Conservation (phyloP, 306 rosid species). For the Pachyrhizus erosus region DNA sequence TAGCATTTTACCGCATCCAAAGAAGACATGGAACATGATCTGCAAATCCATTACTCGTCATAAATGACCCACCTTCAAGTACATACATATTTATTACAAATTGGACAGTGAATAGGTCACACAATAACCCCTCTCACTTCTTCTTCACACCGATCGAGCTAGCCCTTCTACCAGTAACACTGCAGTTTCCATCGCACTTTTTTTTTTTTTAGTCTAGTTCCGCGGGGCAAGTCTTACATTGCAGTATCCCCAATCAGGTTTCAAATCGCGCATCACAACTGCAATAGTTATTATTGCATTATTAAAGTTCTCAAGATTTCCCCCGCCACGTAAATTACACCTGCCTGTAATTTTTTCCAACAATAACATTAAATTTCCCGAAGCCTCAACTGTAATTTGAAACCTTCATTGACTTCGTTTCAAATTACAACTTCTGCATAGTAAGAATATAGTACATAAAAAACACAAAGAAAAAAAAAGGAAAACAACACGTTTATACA, state of each 20-base stretch:
- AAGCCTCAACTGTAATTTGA: background rate
- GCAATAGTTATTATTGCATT: background rate
- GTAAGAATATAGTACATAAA: background rate
- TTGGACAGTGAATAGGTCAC: slow-evolving; percentile 42
- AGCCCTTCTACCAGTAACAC: slow-evolving; percentile 32
- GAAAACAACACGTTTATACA: background rate
- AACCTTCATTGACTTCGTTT: background rate
- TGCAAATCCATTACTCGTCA: slow-evolving; percentile 50
- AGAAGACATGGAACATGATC: slow-evolving; percentile 52
- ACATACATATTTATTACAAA: slow-evolving; percentile 54
- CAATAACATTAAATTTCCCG: background rate
- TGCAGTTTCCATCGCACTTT: slow-evolving; percentile 31
- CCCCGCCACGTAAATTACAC: background rate
- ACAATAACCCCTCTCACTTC: slow-evolving; percentile 22
- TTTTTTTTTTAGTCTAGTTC: background rate
- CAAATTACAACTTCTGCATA: slow-evolving; percentile 26
- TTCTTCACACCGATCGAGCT: background rate
- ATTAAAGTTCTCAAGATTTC: background rate
- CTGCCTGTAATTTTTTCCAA: background rate
- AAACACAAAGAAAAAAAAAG: background rate
- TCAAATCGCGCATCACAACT: background rate
- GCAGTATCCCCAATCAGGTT: slow-evolving; percentile 19
- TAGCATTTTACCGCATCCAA: slow-evolving; percentile 43
- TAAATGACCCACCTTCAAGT: slow-evolving; percentile 50
- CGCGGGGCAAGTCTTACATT: background rate